Conservation (phyloP, 2,329 filamentous ascomycete species). For the Plectosphaerella cucumerina region DNA sequence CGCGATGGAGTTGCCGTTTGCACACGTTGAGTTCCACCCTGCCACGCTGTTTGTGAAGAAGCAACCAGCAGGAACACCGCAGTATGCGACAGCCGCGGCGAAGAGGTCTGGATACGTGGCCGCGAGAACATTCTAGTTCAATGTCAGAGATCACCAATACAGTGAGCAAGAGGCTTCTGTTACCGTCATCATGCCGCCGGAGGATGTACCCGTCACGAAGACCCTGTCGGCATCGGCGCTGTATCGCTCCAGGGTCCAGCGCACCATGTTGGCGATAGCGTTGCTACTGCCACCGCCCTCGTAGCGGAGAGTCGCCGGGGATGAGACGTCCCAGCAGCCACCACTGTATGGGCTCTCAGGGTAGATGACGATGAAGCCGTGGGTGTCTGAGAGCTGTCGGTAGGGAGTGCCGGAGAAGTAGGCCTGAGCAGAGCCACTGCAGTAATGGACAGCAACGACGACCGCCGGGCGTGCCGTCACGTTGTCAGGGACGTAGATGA, state of each 20-base stretch:
- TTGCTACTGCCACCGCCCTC: constrained; percentile 53
- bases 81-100: constrained; percentile 36
- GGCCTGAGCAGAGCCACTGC: constrained; percentile 42
- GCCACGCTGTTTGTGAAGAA: constrained; percentile 34
- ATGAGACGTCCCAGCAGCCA: constrained; percentile 56
- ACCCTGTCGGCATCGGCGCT: constrained; percentile 26
- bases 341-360: constrained; percentile 47
- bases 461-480: constrained; percentile 34
- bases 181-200: background rate
- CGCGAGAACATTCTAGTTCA: constrained; percentile 34
- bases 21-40: constrained; percentile 49
- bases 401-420: constrained; percentile 48
- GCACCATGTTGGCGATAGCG: constrained; percentile 56
- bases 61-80: constrained; percentile 40
- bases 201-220: background rate
- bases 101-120: constrained; percentile 45
- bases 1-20: constrained; percentile 36
- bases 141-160: background rate
- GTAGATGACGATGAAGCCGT: constrained; percentile 49
- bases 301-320: constrained; percentile 44
- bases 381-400: constrained; percentile 32
- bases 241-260: constrained; percentile 47
- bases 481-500: constrained; percentile 21
- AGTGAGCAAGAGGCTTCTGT: background rate
- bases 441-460: constrained; percentile 51